A percentile compares a stretch with the other conserved stretches of the same genome.
Evolutionary conservation across 1,139 yeast genomes (phyloP).

Genomic region (Saccharomyces hybrid): DNA sequence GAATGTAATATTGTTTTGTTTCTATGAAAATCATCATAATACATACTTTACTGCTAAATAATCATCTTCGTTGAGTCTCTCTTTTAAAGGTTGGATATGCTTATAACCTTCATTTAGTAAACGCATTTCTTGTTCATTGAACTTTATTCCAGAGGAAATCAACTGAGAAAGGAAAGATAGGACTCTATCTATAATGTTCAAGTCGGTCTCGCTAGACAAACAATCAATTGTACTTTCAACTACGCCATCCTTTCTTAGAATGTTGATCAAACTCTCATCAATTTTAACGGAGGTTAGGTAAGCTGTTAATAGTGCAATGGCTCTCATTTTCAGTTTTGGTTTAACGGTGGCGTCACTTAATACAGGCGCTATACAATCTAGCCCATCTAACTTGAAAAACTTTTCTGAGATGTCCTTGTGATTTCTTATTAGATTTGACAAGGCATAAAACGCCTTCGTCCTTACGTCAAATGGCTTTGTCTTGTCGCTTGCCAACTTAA

Average conservation of each 20-base stretch:
- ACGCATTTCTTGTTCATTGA: constrained; percentile 41
- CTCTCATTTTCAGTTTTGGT: constrained; percentile 44
- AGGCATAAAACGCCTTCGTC: constrained; percentile 66
- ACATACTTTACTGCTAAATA: constrained; percentile 44
- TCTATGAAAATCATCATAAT: constrained; percentile 12
- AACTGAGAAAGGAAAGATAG: constrained; percentile 47
- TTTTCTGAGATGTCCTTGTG: constrained; percentile 45
- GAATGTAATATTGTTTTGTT: background rate
- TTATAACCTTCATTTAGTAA: constrained; percentile 38
- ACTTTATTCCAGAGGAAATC: constrained; percentile 39
- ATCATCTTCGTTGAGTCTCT: constrained; percentile 48
- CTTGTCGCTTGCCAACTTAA: constrained; percentile 34
- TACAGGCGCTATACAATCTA: constrained; percentile 39
- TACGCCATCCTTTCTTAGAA: constrained; percentile 39
- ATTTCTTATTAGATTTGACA: constrained; percentile 71
- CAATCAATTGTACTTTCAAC: constrained; percentile 34
- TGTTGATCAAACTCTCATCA: constrained; percentile 32
- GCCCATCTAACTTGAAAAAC: constrained; percentile 57
- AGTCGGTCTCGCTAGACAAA: constrained; percentile 38
- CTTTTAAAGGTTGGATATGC: constrained; percentile 38
- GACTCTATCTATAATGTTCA: constrained; percentile 54
- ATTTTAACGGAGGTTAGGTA: constrained; percentile 45
- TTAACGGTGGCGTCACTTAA: constrained; percentile 17
- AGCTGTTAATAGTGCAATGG: constrained; percentile 51
- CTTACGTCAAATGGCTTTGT: constrained; percentile 36